These are phyloP conservation scores for Medicago ruthenica DNA, from an alignment of 306 rosid genomes.

Conservation along the genomic window DNA sequence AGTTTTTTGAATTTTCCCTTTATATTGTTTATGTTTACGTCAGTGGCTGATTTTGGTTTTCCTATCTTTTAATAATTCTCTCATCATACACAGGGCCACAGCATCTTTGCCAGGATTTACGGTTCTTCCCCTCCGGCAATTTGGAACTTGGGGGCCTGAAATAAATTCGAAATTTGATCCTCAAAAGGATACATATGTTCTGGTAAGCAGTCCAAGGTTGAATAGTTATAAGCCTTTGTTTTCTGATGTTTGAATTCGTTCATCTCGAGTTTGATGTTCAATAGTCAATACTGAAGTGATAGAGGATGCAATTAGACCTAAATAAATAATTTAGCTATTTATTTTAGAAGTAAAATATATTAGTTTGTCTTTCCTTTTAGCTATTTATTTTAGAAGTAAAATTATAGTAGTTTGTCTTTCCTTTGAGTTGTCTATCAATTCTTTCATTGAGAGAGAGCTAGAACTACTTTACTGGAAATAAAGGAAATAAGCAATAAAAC, in stretches of 20 bases:
- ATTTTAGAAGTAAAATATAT: too few species aligned
- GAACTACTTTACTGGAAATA: too few species aligned
- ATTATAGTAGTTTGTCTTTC: too few species aligned
- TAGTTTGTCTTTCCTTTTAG: too few species aligned
- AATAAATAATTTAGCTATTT: too few species aligned
- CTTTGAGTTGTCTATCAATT: too few species aligned
- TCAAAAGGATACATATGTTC: conserved; percentile 78
- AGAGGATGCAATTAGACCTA: too few species aligned
- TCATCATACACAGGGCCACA: conserved; percentile 63
- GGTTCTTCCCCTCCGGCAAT: conserved; percentile 86
- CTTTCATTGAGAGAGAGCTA: too few species aligned
- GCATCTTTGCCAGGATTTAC: conserved; percentile 88
- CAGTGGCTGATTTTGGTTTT: conserved; percentile 27
- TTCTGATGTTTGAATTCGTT: conserved; percentile 5
- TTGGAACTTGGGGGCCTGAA: conserved; percentile 96
- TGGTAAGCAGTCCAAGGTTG: conserved; percentile 54
- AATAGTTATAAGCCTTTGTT: not conserved
- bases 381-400: too few species aligned
- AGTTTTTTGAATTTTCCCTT: conserved; percentile 3
- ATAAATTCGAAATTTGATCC: conserved; percentile 70
- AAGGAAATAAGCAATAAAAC: too few species aligned
- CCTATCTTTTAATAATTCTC: conserved; percentile 33
- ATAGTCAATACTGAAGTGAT: too few species aligned
- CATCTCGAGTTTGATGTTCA: not conserved
- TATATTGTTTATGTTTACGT: conserved; percentile 24